Conservation (phyloP, 768 basidiomycete species). For the Trametes meyenii region DNA sequence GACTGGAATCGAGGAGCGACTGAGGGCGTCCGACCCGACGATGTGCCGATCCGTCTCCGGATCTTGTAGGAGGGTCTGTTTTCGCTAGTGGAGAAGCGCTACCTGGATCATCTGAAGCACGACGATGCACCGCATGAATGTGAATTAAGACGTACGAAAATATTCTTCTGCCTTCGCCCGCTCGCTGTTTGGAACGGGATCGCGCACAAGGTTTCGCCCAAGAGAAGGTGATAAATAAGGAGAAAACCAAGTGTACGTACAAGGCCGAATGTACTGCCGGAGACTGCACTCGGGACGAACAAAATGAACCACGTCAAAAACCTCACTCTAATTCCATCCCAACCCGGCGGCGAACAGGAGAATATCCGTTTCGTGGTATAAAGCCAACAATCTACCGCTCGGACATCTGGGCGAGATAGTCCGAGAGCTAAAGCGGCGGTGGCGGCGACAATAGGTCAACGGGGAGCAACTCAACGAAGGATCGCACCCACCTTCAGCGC, state of each 20-base stretch:
- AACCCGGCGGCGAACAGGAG: background rate
- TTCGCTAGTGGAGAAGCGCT: background rate
- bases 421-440: constrained; percentile 48
- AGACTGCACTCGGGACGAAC: background rate
- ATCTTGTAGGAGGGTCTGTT: background rate
- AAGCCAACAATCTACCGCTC: constrained; percentile 20
- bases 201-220: background rate
- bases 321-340: constrained; percentile 9
- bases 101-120: constrained; percentile 5
- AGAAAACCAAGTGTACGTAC: constrained; percentile 16
- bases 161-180: background rate
- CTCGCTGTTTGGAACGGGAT: background rate
- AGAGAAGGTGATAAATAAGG: constrained; percentile 21
- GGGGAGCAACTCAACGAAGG: background rate
- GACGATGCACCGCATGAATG: constrained; percentile 6
- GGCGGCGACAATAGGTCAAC: constrained; percentile 6
- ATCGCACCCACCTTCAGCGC: constrained; percentile 71
- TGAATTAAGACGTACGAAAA: background rate
- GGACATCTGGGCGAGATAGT: constrained; percentile 37
- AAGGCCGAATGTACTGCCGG: constrained; percentile 12
- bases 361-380: background rate
- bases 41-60: constrained; percentile 14
- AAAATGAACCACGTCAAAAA: background rate
- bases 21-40: constrained; percentile 7
- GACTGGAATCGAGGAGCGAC: background rate